phyloP scores from a whole-genome alignment of 148 eudicot species.

The Arctostaphylos glauca region DNA sequence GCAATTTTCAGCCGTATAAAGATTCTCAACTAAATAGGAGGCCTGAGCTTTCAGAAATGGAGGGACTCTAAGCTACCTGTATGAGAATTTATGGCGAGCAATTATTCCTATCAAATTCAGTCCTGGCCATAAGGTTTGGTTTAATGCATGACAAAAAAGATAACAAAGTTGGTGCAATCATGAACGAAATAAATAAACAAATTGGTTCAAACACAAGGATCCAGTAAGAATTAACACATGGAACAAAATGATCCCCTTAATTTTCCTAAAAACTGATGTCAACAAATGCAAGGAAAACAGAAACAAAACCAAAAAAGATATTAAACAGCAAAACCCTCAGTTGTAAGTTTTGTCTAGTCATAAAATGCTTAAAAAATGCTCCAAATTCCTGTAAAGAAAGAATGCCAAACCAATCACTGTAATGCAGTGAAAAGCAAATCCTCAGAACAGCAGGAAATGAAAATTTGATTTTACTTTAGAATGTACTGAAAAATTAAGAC shows the following conservation, averaged over 20 bases:
- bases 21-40: neutral
- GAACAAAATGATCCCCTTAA: neutral
- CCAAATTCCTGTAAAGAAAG: neutral
- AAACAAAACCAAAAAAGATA: neutral
- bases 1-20: neutral
- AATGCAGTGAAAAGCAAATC: neutral
- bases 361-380: neutral
- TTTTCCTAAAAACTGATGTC: neutral
- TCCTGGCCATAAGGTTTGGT: neutral
- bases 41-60: neutral
- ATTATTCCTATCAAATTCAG: neutral
- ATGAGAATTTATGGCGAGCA: neutral
- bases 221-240: neutral
- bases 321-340: neutral
- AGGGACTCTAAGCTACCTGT: neutral
- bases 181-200: neutral
- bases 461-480: neutral
- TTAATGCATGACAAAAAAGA: neutral
- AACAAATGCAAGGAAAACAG: neutral
- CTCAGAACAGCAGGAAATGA: neutral
- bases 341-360: neutral
- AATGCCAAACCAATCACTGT: neutral
- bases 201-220: neutral
- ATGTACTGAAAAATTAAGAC: neutral
- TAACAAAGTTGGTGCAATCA: neutral